Evolutionary conservation across 129 eudicot genomes (phyloP).

Genomic region (Chrysanthemum seticuspe): DNA sequence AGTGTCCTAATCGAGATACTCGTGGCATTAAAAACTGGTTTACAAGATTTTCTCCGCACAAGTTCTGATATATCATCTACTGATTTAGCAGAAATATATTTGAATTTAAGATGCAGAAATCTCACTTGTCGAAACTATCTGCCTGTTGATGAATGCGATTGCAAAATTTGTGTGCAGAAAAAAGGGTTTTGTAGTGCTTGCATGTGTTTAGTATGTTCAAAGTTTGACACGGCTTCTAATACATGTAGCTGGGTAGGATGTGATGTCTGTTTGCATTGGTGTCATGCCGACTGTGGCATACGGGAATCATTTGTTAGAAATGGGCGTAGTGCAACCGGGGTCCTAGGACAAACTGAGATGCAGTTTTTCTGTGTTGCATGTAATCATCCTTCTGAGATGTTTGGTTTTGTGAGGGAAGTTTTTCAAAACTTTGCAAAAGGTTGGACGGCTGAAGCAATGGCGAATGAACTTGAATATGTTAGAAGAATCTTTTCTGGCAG

Average conservation of each 20-base stretch:
- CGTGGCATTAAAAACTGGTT: slow-evolving; percentile 73
- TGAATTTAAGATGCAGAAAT: slow-evolving; percentile 79
- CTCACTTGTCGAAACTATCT: slow-evolving; percentile 61
- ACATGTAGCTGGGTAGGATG: slow-evolving; percentile 99
- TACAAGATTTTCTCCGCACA: slow-evolving; percentile 57
- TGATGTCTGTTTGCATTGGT: slow-evolving; percentile 97
- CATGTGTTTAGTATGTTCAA: slow-evolving; percentile 95
- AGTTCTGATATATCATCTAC: slow-evolving; percentile 48
- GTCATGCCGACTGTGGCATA: slow-evolving; percentile 93
- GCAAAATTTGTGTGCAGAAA: slow-evolving; percentile 70
- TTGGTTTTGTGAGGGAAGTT: slow-evolving; percentile 96
- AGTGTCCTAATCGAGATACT: slow-evolving; percentile 65
- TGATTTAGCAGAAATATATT: slow-evolving; percentile 78
- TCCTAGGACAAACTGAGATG: slow-evolving; percentile 77
- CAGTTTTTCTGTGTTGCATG: slow-evolving; percentile 98
- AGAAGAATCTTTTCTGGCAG: slow-evolving; percentile 73
- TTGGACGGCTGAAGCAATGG: slow-evolving; percentile 72
- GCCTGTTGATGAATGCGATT: slow-evolving; percentile 96
- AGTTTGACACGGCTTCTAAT: slow-evolving; percentile 91
- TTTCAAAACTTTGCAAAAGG: slow-evolving; percentile 79
- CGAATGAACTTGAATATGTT: slow-evolving; percentile 87
- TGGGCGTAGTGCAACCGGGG: slow-evolving; percentile 64
- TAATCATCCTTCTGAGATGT: slow-evolving; percentile 97
- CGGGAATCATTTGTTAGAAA: slow-evolving; percentile 73
- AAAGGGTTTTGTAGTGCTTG: slow-evolving; percentile 89